phyloP scores from a whole-genome alignment of 2,329 filamentous ascomycete species.

The Fusarium mangiferae region DNA sequence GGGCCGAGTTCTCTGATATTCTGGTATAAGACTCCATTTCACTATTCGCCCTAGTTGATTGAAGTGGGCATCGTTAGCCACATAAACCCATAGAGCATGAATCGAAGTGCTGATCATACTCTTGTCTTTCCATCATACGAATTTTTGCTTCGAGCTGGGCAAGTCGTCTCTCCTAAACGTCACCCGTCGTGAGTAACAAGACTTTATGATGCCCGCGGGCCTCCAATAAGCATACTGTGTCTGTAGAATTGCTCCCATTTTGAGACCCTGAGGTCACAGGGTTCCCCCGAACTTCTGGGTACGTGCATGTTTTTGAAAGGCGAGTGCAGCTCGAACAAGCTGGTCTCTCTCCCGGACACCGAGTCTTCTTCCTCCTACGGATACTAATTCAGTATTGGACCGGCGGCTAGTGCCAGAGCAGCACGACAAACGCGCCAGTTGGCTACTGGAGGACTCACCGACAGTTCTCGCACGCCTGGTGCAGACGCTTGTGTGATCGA shows the following conservation, averaged over 20 bases:
- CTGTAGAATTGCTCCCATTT: neutral
- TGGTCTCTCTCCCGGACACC: neutral
- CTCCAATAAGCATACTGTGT: neutral
- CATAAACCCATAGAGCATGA: neutral
- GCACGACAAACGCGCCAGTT: too few species aligned
- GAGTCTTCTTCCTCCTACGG: neutral
- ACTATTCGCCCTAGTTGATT: neutral
- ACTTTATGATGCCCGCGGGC: neutral
- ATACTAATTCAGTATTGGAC: neutral
- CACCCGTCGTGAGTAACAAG: neutral
- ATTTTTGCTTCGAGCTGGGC: neutral
- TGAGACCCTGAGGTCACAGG: too few species aligned
- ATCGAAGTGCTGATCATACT: neutral
- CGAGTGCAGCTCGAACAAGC: neutral
- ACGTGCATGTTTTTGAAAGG: neutral
- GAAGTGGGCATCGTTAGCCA: too few species aligned
- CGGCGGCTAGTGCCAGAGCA: accelerated
- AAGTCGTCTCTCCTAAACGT: neutral
- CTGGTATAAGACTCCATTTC: neutral
- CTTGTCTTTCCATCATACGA: neutral
- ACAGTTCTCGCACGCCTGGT: slow-evolving; percentile 3
- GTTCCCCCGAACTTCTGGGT: neutral
- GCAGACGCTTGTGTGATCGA: neutral
- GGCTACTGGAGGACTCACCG: neutral
- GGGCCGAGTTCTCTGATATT: neutral